Percentiles rank a stretch among this genome's conserved stretches.
Evolutionary conservation across 208 protist genomes (phyloP).

Genomic region (Leishmania aethiopica): DNA sequence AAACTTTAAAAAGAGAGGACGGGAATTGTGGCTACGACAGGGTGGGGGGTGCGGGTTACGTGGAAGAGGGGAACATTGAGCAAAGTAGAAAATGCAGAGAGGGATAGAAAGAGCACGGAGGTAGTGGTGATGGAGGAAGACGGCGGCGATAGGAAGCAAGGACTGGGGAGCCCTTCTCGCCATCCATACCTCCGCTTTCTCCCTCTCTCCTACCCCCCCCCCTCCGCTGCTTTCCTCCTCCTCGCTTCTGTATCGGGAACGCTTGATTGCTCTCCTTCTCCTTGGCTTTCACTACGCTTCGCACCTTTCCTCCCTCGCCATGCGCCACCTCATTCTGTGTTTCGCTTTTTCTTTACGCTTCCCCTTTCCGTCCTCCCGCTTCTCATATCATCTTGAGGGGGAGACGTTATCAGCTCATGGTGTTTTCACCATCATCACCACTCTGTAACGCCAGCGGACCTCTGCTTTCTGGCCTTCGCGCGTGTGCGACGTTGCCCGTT

Average conservation of each 20-base stretch:
- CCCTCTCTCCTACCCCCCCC: not conserved
- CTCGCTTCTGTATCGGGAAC: not conserved
- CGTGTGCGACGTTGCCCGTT: not conserved
- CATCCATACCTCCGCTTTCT: not conserved
- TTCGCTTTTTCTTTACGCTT: not conserved
- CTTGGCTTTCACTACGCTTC: not conserved
- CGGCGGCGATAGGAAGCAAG: not conserved
- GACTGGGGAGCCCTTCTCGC: not conserved
- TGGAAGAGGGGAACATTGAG: not conserved
- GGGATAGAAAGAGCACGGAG: slow-evolving; percentile 2
- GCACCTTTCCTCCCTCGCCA: not conserved
- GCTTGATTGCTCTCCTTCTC: not conserved
- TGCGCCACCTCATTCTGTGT: not conserved
- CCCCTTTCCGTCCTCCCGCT: not conserved
- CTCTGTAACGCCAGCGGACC: not conserved
- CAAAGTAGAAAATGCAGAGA: not conserved
- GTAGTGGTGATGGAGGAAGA: not conserved
- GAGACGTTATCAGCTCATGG: not conserved
- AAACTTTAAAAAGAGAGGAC: not conserved
- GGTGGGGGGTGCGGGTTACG: not conserved
- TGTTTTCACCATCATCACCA: too few relatives aligned
- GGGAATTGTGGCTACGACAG: not conserved
- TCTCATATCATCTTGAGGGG: not conserved
- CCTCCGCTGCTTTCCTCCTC: not conserved
- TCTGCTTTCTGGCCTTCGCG: not conserved